phyloP scores from a whole-genome alignment of 371 early-diverging fungal genomes.

The Apophysomyces elegans region DNA sequence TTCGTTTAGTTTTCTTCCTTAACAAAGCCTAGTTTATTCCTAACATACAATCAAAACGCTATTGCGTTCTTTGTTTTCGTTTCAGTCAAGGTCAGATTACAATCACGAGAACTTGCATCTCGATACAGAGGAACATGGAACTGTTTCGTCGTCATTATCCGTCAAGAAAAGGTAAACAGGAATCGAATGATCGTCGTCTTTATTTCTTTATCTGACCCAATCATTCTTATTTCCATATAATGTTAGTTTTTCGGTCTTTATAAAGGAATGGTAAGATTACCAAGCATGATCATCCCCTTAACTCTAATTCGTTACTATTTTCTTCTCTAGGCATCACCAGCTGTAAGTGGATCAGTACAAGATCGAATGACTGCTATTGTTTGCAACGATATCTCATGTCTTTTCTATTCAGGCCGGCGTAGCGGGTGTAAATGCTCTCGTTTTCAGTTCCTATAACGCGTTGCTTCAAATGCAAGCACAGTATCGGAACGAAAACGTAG shows the following conservation, averaged over 20 bases:
- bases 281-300: background rate
- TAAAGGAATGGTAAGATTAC: slow-evolving; percentile 67
- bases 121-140: slow-evolving; percentile 66
- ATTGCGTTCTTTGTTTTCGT: slow-evolving; percentile 12
- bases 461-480: slow-evolving; percentile 55
- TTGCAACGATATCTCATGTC: background rate
- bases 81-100: slow-evolving; percentile 63
- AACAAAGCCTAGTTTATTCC: slow-evolving; percentile 6
- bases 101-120: slow-evolving; percentile 55
- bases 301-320: background rate
- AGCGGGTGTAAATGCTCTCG: slow-evolving; percentile 65
- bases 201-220: background rate
- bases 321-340: slow-evolving; percentile 52
- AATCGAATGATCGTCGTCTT: background rate
- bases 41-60: background rate
- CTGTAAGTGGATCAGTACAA: slow-evolving; percentile 33
- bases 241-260: slow-evolving; percentile 62
- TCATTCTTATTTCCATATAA: background rate
- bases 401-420: slow-evolving; percentile 57
- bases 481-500: slow-evolving; percentile 21
- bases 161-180: slow-evolving; percentile 60
- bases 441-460: slow-evolving; percentile 70
- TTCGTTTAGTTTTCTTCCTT: slow-evolving; percentile 16
- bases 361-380: background rate
- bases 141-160: slow-evolving; percentile 61